These are phyloP conservation scores for Claviceps sp. DNA, from an alignment of 2,329 filamentous ascomycete species.

Conservation along the genomic window DNA sequence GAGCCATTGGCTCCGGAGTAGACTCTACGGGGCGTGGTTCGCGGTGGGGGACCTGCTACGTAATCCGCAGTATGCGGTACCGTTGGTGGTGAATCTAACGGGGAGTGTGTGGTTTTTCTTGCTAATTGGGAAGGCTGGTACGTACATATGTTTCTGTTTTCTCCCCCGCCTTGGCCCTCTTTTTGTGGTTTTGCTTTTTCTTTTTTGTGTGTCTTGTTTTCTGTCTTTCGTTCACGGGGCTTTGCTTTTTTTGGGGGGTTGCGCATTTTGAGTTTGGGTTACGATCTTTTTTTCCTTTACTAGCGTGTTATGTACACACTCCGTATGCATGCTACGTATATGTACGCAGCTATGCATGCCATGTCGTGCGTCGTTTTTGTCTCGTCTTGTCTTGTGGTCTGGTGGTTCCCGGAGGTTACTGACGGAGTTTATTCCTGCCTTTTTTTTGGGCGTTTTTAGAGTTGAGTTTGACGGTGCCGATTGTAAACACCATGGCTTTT, in stretches of 20 bases:
- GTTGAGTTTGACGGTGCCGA: constrained; percentile 82
- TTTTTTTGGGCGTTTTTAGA: constrained; percentile 35
- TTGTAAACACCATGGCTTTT: constrained; percentile 88
- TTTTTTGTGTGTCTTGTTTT: not conserved
- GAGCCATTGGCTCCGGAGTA: constrained; percentile 48
- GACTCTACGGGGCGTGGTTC: constrained; percentile 53
- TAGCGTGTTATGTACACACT: too few relatives aligned
- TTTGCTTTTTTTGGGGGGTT: not conserved
- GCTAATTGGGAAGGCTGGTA: constrained; percentile 82
- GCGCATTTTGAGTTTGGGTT: not conserved
- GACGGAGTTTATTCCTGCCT: not conserved
- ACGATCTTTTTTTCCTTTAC: too few relatives aligned
- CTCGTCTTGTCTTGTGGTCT: not conserved
- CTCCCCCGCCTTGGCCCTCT: not conserved
- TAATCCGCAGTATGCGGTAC: constrained; percentile 74
- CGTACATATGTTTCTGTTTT: constrained; percentile 16
- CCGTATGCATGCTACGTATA: too few relatives aligned
- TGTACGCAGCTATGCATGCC: too few relatives aligned
- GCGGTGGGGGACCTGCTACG: constrained; percentile 64
- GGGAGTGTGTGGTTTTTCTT: constrained; percentile 96
- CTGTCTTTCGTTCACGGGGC: too few relatives aligned
- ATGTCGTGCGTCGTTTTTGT: too few relatives aligned
- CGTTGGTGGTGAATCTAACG: constrained; percentile 75
- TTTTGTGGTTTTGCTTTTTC: not conserved
- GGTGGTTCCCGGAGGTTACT: not conserved